phyloP scores from a whole-genome alignment of 768 basidiomycete genomes.

The Suillus paluster region DNA sequence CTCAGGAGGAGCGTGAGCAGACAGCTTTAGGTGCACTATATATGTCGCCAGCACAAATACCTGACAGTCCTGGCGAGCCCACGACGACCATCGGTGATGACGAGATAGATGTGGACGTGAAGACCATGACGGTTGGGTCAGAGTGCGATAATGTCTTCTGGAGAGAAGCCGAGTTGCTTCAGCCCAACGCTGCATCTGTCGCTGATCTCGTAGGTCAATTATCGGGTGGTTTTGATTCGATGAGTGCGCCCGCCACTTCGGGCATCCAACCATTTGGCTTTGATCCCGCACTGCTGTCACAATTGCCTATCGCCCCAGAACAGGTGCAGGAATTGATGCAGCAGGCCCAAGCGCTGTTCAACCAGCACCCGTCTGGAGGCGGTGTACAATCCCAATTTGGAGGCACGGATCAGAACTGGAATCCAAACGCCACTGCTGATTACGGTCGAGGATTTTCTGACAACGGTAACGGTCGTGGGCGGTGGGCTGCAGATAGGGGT shows the following conservation, averaged over 20 bases:
- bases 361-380: conserved; percentile 32
- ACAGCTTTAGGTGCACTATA: conserved; percentile 78
- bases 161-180: conserved; percentile 43
- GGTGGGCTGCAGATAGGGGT: conserved; percentile 53
- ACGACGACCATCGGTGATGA: conserved; percentile 63
- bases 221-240: conserved; percentile 47
- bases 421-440: conserved; percentile 41
- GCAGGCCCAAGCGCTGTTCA: conserved; percentile 40
- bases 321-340: conserved; percentile 67
- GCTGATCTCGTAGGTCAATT: conserved; percentile 74
- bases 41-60: conserved; percentile 70
- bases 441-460: conserved; percentile 56
- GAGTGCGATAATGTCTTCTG: conserved; percentile 73
- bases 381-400: conserved; percentile 37
- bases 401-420: conserved; percentile 46
- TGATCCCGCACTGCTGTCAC: conserved; percentile 46
- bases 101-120: conserved; percentile 65
- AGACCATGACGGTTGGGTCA: conserved; percentile 69
- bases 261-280: conserved; percentile 41
- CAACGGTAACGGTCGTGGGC: conserved; percentile 46
- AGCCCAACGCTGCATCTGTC: conserved; percentile 49
- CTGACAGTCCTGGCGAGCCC: conserved; percentile 79
- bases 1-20: conserved; percentile 80
- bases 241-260: conserved; percentile 38
- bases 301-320: conserved; percentile 55